Conservation (phyloP, 2,329 filamentous ascomycete species). For the Cladophialophora exuberans region DNA sequence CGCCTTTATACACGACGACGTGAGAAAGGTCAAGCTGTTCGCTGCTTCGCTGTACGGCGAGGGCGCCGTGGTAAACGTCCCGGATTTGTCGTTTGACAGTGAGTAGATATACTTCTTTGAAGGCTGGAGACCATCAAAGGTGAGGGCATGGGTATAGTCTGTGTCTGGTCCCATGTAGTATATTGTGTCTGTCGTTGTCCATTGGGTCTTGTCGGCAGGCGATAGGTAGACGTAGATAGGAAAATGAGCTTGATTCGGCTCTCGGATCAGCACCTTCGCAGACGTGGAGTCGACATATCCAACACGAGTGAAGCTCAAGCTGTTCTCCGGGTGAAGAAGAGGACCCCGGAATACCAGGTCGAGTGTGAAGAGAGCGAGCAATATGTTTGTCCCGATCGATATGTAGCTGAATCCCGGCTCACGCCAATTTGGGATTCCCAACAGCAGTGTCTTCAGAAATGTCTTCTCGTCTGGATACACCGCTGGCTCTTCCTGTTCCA, state of each 20-base stretch:
- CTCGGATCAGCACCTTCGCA: constrained; percentile 81
- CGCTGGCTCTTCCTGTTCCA: constrained; percentile 67
- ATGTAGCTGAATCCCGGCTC: constrained; percentile 67
- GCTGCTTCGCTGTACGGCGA: constrained; percentile 65
- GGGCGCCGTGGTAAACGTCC: constrained; percentile 79
- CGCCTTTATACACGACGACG: constrained; percentile 89
- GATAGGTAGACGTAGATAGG: constrained; percentile 71
- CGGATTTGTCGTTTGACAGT: constrained; percentile 83
- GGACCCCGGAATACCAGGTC: constrained; percentile 79
- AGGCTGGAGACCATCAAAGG: constrained; percentile 67
- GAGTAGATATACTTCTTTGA: constrained; percentile 81
- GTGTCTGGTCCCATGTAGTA: constrained; percentile 71
- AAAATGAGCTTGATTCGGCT: constrained; percentile 74
- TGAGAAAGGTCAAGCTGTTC: constrained; percentile 83
- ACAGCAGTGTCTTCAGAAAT: constrained; percentile 68
- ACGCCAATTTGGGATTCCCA: constrained; percentile 74
- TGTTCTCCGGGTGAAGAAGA: constrained; percentile 68
- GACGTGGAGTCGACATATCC: constrained; percentile 82
- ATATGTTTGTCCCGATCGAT: constrained; percentile 73
- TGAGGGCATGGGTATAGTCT: constrained; percentile 78
- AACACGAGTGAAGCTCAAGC: constrained; percentile 82
- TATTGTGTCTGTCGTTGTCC: constrained; percentile 66
- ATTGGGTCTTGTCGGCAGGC: constrained; percentile 45
- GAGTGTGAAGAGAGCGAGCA: constrained; percentile 68
- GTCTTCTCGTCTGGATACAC: constrained; percentile 61